phyloP scores from a whole-genome alignment of 2,329 filamentous ascomycete species.

The Penicillium sp. region DNA sequence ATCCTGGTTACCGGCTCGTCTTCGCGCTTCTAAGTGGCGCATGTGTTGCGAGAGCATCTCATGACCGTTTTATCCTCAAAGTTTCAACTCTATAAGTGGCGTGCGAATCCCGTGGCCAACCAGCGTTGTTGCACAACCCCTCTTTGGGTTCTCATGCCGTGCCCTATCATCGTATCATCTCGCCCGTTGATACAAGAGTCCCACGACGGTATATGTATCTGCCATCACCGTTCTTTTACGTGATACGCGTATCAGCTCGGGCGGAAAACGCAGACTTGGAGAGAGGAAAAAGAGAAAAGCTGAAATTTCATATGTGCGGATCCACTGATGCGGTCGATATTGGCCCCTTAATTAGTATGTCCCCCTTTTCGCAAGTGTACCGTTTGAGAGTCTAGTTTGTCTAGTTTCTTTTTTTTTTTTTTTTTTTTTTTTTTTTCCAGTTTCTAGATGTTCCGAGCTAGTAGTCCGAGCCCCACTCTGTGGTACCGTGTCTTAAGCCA shows the following conservation, averaged over 20 bases:
- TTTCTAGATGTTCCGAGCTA: conserved; percentile 4
- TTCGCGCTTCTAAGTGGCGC: background rate
- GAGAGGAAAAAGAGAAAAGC: background rate
- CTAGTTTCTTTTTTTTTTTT: background rate
- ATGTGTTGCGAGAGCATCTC: conserved; percentile 3
- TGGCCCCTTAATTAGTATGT: background rate
- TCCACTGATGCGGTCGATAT: background rate
- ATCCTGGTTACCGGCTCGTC: conserved; percentile 1
- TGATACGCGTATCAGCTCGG: conserved; percentile 1
- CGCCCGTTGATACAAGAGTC: conserved; percentile 2
- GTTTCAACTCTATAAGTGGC: conserved; percentile 7
- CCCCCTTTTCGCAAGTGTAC: background rate
- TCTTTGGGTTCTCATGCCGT: conserved; percentile 2
- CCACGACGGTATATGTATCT: conserved; percentile 5
- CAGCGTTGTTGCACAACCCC: conserved; percentile 8
- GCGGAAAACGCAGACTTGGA: background rate
- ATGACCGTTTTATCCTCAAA: conserved; percentile 9
- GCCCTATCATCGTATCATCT: conserved; percentile 14
- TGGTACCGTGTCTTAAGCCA: conserved; percentile 21
- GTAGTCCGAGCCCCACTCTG: conserved; percentile 12
- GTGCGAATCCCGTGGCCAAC: conserved; percentile 18
- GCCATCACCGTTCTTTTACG: background rate
- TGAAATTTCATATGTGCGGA: background rate
- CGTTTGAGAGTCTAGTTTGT: background rate
- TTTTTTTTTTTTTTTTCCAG: background rate